Base-by-base conservation (phyloP, 2,329 filamentous ascomycete genomes). In the Drechslerella dactyloides region DNA sequence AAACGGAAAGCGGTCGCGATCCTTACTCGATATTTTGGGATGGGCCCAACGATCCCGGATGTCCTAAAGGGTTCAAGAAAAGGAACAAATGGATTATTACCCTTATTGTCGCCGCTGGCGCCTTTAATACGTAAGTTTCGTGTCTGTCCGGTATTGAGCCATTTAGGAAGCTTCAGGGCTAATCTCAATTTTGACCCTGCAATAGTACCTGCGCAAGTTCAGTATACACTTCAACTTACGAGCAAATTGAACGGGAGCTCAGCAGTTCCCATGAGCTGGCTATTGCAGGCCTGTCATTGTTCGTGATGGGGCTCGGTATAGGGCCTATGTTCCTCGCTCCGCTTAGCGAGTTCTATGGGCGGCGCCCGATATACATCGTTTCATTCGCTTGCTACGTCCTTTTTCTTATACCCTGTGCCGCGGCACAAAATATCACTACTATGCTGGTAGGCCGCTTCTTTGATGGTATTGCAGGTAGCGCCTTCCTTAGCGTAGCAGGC, bases 141-240 rank as follows among this genome's bases (percentile, higher is more conserved):
- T n/a, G n/a, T n/a, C n/a, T n/a, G n/a, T n/a, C n/a, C n/a, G n/a
- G n/a, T n/a, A n/a, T n/a, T n/a, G n/a, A n/a, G n/a, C n/a, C n/a
- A n/a, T n/a, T n/a, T n/a, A n/a, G 6, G 17, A 8, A 46, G 46
- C 15, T 19, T 44, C 15, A 59, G 30, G 35, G 13, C 51, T 23
- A 40, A 10, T 44, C 33, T 23, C 23, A 52, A 48, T 17, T n/a
- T n/a, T n/a, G n/a, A n/a, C n/a, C n/a, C n/a, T n/a, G n/a, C n/a
- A n/a, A n/a, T n/a, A 92, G 89, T 60, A 96, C 92, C 7, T 91
- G 89, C 78, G 86, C 90, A 1, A 93, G 89, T 53, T 94, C 91
- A n/a, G 87, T 96, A 76, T 96, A 97, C 80, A 93, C 91, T 0
- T 86, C 86, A 11, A 94, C 90, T 0, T 97, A 96, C 79, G 78